These are phyloP conservation scores for Jatropha podagrica DNA, from an alignment of 441 rosid species.

Conservation along the genomic window DNA sequence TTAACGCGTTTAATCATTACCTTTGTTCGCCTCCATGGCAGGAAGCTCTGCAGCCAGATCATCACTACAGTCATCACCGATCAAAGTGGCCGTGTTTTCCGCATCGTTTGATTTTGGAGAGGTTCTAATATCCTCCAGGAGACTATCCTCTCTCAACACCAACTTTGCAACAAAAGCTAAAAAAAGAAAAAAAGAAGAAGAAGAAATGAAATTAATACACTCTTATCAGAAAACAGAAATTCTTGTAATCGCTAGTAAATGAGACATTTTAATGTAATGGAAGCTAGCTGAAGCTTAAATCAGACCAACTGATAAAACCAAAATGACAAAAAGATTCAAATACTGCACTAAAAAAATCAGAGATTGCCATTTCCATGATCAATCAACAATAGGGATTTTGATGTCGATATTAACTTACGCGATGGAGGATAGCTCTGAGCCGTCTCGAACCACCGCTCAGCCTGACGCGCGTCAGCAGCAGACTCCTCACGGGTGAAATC, in stretches of 20 bases:
- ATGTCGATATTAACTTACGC: slow-evolving; percentile 50
- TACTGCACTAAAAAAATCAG: neutral
- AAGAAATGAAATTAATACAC: neutral
- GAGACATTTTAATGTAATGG: neutral
- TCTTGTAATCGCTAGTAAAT: neutral
- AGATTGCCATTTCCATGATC: neutral
- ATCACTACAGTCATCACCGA: slow-evolving; percentile 27
- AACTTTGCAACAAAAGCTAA: slow-evolving; percentile 74
- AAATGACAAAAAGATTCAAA: neutral
- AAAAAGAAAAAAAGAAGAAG: slow-evolving; percentile 25
- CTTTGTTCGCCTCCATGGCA: slow-evolving; percentile 29
- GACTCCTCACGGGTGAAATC: slow-evolving; percentile 77
- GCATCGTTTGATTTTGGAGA: slow-evolving; percentile 42
- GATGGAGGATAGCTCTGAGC: slow-evolving; percentile 77
- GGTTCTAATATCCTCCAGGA: slow-evolving; percentile 40
- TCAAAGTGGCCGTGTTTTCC: slow-evolving; percentile 29
- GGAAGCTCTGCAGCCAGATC: slow-evolving; percentile 29
- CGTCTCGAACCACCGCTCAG: slow-evolving; percentile 74
- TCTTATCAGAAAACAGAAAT: neutral
- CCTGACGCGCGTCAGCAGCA: slow-evolving; percentile 53
- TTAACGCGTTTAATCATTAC: slow-evolving; percentile 28
- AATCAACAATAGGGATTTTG: slow-evolving; percentile 21
- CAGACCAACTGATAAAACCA: no score
- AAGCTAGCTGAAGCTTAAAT: neutral
- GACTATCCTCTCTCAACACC: slow-evolving; percentile 51